Evolutionary conservation across 768 basidiomycete species (phyloP), one percentile per base, ranked within the genome.

Genomic region (Hypsizygus marmoreus): DNA sequence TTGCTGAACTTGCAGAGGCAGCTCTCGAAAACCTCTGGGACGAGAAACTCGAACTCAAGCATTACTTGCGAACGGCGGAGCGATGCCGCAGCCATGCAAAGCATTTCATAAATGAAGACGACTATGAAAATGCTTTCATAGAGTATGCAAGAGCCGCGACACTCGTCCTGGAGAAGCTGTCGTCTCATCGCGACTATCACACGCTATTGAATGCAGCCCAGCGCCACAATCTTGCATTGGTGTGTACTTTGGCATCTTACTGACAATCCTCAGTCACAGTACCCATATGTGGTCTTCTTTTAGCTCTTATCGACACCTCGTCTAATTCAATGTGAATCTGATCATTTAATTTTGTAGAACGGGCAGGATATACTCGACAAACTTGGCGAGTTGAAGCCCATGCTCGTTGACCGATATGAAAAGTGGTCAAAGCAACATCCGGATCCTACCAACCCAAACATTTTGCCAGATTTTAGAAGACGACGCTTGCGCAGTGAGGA

Each of bases 161-260:
- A 1, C 69, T 91, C 46, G 86, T 90, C 4, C 76, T 89, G 9
- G 88, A 92, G 69, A 84, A 79, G 53, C 69, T 92, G n/a, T 89
- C 89, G 0, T 67, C 70, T 1, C 90, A 91, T 66, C 69, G 74
- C 42, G 82, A 88, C 33, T 91, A 86, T 60, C 56, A 74, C 25
- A 69, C 68, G 1, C 62, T 81, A 34, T 63, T 92, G 55, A 82
- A 62, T 34, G 43, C 67, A 5, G 69, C 73, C 9, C 89, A 91
- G 57, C 74, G 82, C 41, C 69, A 79, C 40, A 88, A 88, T 63
- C 74, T 91, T 13, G 77, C 73, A 24, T 63, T 81, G 71, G 90
- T 91, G 64, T 65, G 88, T 81, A 22, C 43, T 42, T 31, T 31
- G 38, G 38, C 25, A n/a, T 25, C 24, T 31, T 6, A 16, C 13